Evolutionary conservation across 208 protist species (phyloP).

Genomic region (Wallacemonas collosoma): DNA sequence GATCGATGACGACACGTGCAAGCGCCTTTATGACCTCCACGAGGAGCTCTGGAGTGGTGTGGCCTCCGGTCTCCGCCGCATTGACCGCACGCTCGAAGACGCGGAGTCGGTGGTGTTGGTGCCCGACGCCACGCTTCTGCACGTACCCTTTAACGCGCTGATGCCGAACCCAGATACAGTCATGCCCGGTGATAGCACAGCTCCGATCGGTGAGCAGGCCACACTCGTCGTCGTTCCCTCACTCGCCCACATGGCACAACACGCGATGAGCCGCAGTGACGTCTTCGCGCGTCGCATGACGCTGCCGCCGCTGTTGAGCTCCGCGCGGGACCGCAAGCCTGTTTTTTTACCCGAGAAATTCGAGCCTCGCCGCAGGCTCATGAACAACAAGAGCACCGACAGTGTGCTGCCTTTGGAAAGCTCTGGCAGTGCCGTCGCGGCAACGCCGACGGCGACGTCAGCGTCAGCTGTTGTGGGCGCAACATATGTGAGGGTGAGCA

Average conservation of each 20-base stretch:
- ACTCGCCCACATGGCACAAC: slow-evolving; percentile 56
- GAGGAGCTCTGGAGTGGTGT: slow-evolving; percentile 83
- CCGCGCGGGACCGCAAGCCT: slow-evolving; percentile 8
- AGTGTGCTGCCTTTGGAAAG: background rate
- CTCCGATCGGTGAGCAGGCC: slow-evolving; percentile 1
- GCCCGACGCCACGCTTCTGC: slow-evolving; percentile 72
- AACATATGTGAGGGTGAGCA: background rate
- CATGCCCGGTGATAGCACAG: slow-evolving; percentile 28
- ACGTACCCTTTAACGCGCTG: slow-evolving; percentile 76
- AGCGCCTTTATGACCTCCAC: slow-evolving; percentile 62
- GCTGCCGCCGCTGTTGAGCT: slow-evolving; percentile 4
- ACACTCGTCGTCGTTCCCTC: slow-evolving; percentile 71
- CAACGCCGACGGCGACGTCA: background rate
- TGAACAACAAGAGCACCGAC: background rate
- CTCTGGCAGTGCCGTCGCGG: background rate
- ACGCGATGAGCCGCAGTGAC: slow-evolving; percentile 32
- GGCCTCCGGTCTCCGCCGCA: slow-evolving; percentile 39
- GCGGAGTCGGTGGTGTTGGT: slow-evolving; percentile 76
- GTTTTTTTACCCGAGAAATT: background rate
- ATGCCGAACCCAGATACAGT: slow-evolving; percentile 42
- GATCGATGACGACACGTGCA: slow-evolving; percentile 37
- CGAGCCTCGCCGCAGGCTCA: background rate
- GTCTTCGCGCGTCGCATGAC: slow-evolving; percentile 3
- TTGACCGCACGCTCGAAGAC: slow-evolving; percentile 34
- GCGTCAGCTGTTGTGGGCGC: background rate